Percentiles rank a stretch among this genome's conserved stretches.
These are phyloP conservation scores for Leishmania martiniquensis DNA, from an alignment of 208 protist species.

Conservation along the genomic window DNA sequence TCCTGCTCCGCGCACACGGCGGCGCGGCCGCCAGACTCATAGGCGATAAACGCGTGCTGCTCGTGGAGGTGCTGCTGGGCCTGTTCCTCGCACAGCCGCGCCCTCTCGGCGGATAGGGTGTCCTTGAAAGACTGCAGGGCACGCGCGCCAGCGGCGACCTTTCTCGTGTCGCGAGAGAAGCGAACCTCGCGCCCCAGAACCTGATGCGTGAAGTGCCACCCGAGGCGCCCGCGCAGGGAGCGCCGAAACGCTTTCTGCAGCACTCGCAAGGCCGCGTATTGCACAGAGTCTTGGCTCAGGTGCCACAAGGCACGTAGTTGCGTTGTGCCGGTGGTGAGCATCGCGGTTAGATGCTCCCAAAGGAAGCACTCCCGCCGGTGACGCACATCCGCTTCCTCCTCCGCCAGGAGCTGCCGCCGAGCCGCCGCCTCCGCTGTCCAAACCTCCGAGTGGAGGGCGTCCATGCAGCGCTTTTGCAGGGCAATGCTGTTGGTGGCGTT, in stretches of 20 bases:
- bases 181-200: conserved; percentile 57
- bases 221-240: conserved; percentile 44
- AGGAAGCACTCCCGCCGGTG: background rate
- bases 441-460: conserved; percentile 3
- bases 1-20: conserved; percentile 48
- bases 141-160: conserved; percentile 38
- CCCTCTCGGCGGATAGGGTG: conserved; percentile 37
- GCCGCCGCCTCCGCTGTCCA: conserved; percentile 11
- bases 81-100: conserved; percentile 42
- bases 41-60: conserved; percentile 21
- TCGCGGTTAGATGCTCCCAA: background rate
- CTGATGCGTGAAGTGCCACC: conserved; percentile 59
- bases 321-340: background rate
- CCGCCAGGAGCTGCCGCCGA: background rate
- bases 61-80: conserved; percentile 26
- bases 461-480: conserved; percentile 1
- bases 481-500: background rate
- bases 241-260: conserved; percentile 57
- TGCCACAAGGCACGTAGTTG: conserved; percentile 22
- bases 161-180: conserved; percentile 35
- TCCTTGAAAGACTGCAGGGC: conserved; percentile 42
- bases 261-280: conserved; percentile 31
- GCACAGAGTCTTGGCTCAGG: conserved; percentile 13
- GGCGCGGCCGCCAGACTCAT: conserved; percentile 42
- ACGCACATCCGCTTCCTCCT: conserved; percentile 7